Percentiles rank a stretch among this genome's conserved stretches.
Conservation (phyloP, 768 basidiomycete species). For the Leccinum variicolor region DNA sequence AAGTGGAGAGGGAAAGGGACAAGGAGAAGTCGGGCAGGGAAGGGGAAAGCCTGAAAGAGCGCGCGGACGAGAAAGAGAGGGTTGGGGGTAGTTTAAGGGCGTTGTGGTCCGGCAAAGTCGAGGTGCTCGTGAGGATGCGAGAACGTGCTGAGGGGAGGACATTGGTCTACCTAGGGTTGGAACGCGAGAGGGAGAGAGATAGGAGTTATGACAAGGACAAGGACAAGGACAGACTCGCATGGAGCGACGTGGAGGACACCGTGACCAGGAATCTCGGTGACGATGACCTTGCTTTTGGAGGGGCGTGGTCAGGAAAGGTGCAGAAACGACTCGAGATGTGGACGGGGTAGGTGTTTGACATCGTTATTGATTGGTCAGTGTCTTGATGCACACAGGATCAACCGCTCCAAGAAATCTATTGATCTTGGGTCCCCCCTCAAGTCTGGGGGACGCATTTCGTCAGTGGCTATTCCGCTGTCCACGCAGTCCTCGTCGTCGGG, state of each 20-base stretch:
- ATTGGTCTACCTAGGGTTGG: conserved; percentile 5
- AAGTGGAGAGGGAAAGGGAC: conserved; percentile 31
- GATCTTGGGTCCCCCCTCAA: conserved; percentile 27
- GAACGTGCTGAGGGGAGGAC: conserved; percentile 26
- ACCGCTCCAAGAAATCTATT: conserved; percentile 31
- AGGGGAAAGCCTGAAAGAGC: conserved; percentile 31
- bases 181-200: conserved; percentile 29
- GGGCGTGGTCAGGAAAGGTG: conserved; percentile 40
- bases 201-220: conserved; percentile 26
- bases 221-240: conserved; percentile 27
- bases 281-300: conserved; percentile 32
- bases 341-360: conserved; percentile 39
- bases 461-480: conserved; percentile 30
- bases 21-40: conserved; percentile 36
- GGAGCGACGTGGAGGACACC: conserved; percentile 30
- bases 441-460: conserved; percentile 21
- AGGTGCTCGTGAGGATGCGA: conserved; percentile 26
- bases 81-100: conserved; percentile 32
- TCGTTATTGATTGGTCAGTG: not conserved
- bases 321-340: conserved; percentile 48
- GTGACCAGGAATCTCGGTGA: conserved; percentile 24
- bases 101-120: conserved; percentile 33
- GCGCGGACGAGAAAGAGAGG: conserved; percentile 33
- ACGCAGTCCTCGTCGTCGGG: conserved; percentile 35
- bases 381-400: conserved; percentile 27